Base-by-base conservation (phyloP, 306 rosid genomes). In the Rubus idaeus region DNA sequence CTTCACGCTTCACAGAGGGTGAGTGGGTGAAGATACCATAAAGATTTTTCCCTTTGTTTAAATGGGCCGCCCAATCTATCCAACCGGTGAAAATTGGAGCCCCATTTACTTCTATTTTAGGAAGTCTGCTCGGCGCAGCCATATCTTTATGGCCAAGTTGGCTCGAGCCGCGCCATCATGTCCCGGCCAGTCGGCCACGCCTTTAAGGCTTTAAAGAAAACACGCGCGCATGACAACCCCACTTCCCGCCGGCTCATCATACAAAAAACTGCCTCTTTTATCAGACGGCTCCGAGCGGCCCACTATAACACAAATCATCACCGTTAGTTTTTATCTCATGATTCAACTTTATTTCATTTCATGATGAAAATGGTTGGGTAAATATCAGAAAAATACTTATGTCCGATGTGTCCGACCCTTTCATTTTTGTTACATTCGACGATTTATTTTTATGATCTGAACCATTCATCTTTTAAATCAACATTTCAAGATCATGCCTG, bases 121-220 rank as follows among this genome's bases (percentile, higher is more conserved):
- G 61, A 57, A 57, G 62, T 20, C 52, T 60, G 13, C 55, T 71
- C 73, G 45, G 45, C 45, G 18, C 30, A 8, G 69, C 44, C 44
- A 26, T 51, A 20, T 49, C 18, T n/a, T 65, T 20, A 52, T 49
- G 6, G 16, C 10, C 51, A 50, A 35, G 37, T 68, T 44, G 71
- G 81, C 82, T 85, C 23, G 67, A 81, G 90, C 85, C 73, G 76
- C 77, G 80, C 85, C 82, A 82, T 76, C 4, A 71, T 86, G 78
- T 78, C 41, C 69, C 73, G 50, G 81, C 41, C 72, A 77, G 37
- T 66, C 73, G 50, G 81, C 41, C 72, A 77, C 79, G 89, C 84
- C 66, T 73, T 68, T 42, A 70, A 86, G 83, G 80, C 66, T 73
- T 68, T 42, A 70, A 86, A 85, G 80, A 73, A 47, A 45, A 81